These are phyloP conservation scores for Sisymbrium altissimum DNA, from an alignment of 345 rosid genomes.

Conservation along the genomic window DNA sequence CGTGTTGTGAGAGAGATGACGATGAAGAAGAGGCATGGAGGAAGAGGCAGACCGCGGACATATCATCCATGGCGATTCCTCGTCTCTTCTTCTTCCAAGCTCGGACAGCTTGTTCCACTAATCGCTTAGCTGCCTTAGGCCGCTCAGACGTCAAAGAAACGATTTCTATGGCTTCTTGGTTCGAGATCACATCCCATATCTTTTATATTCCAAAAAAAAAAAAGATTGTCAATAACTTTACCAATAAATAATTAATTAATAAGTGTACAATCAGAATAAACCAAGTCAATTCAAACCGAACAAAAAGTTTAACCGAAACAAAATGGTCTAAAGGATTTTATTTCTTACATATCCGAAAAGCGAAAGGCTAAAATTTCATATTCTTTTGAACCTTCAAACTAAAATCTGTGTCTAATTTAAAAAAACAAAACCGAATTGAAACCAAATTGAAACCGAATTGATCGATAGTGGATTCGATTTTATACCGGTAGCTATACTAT, in stretches of 20 bases:
- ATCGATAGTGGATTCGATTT: not conserved
- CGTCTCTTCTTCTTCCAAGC: slow-evolving; percentile 78
- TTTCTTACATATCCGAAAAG: not conserved
- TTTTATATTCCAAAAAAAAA: slow-evolving; percentile 8
- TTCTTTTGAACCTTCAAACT: not conserved
- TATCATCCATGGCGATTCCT: slow-evolving; percentile 85
- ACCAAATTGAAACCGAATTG: too few relatives aligned
- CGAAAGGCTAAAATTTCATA: not conserved
- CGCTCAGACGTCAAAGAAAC: slow-evolving; percentile 55
- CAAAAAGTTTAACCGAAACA: not conserved
- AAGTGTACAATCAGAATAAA: not conserved
- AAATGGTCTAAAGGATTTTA: not conserved
- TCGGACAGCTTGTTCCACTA: slow-evolving; percentile 56
- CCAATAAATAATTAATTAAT: not conserved
- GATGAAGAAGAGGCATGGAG: slow-evolving; percentile 49
- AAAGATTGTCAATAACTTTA: not conserved
- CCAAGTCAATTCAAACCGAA: not conserved
- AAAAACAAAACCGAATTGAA: not conserved
- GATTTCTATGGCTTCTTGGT: slow-evolving; percentile 78
- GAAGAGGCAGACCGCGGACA: slow-evolving; percentile 89
- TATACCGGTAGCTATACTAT: not conserved
- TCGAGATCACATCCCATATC: slow-evolving; percentile 97
- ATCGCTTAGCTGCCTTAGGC: slow-evolving; percentile 67
- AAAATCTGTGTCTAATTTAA: not conserved
- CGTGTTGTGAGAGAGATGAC: slow-evolving; percentile 18